Evolutionary conservation across 176 grass and related monocot species (phyloP).

Genomic region (Triticum dicoccoides): DNA sequence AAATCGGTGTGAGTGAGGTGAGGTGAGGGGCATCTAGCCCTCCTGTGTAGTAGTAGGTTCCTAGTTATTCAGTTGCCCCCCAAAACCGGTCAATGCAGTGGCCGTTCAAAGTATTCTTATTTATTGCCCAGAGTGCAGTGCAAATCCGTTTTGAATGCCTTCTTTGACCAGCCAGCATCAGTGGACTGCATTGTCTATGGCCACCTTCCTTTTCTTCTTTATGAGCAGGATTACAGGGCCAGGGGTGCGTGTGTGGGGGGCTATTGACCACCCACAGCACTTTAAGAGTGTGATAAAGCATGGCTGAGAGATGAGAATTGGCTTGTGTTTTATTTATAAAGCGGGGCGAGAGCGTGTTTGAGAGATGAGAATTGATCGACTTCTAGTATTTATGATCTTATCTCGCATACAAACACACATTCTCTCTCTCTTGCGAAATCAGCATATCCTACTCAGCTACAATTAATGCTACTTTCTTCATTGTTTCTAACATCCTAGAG

Average conservation of each 20-base stretch:
- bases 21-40: conserved; percentile 15
- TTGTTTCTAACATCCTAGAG: neutral
- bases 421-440: too few relatives aligned
- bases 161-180: conserved; percentile 38
- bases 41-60: conserved; percentile 25
- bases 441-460: too few relatives aligned
- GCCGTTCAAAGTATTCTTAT: conserved; percentile 41
- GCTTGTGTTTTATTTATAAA: too few relatives aligned
- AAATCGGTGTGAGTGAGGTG: neutral
- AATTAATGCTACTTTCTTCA: neutral
- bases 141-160: conserved; percentile 39
- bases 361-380: neutral
- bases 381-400: too few relatives aligned
- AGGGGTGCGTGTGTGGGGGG: too few relatives aligned
- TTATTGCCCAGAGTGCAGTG: conserved; percentile 41
- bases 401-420: too few relatives aligned
- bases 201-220: neutral
- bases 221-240: neutral
- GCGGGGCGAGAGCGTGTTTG: too few relatives aligned
- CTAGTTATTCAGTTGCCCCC: conserved; percentile 17
- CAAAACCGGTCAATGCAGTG: conserved; percentile 39
- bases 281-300: neutral
- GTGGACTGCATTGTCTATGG: conserved; percentile 4
- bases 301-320: neutral
- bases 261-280: conserved; percentile 4